Evolutionary conservation across 2,329 filamentous ascomycete genomes (phyloP), one percentile per base, ranked within the genome.

Genomic region (Fusarium sp.): DNA sequence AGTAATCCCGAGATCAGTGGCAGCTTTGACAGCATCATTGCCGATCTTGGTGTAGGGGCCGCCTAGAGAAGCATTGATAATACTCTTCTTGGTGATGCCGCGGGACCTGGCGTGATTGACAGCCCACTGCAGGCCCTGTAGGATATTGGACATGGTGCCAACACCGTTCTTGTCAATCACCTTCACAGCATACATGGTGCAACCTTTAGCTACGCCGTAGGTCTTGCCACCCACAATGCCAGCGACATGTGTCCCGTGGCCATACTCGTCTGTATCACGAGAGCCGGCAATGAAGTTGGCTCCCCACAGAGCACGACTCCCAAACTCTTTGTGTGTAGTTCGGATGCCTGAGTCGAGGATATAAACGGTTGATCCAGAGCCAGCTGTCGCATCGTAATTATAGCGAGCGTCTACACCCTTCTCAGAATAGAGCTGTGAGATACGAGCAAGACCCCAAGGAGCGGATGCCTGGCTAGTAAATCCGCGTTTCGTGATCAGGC

Each of bases 321-420:
- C 36, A 38, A 80, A 81, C 38, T 80, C 75, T 3, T 54, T 44
- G 67, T 87, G 85, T 4, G 78, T 60, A 18, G 77, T 79, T 15
- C 78, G 79, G 58, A 87, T 83, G 60, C 85, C 85, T 1, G 84
- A 84, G 70, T 87, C 85, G 60, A 86, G 79, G 8, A 87, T 70
- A 64, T 86, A 87, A 39, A 81, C 79, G 58, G 79, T 83, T 13
- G 59, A 57, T 2, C 71, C 76, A 28, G 71, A 30, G 8, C 79
- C 78, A 3, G 76, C 74, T 0, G 64, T 68, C 10, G 44, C 28
- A 17, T 80, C 75, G 36, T 80, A 82, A 20, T 63, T 63, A 39
- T 80, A 82, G 22, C 44, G 22, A 20, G 65, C 13, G 8, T 42
- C 42, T 2, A 47, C n/a, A 4, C 35, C 42, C 0, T 32, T 18